Conservation (phyloP, 139 green algal species). For the Chlorella sorokiniana region DNA sequence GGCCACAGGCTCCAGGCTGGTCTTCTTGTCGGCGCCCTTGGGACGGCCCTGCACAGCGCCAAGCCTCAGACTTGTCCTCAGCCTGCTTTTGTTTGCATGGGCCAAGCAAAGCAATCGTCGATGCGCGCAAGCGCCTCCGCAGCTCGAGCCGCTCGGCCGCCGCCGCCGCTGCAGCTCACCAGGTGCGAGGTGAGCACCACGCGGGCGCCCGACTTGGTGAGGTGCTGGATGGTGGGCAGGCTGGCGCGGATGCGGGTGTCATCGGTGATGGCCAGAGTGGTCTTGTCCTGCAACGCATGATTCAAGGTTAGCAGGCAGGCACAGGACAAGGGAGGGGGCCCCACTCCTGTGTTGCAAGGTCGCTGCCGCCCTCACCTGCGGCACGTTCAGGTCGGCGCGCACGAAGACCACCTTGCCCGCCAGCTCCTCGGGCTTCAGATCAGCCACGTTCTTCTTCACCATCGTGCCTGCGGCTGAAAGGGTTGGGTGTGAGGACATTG, state of each 20-base stretch:
- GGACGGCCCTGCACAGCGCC: constrained; percentile 71
- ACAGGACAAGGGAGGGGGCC: background rate
- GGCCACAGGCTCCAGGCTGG: constrained; percentile 58
- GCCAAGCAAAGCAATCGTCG: background rate
- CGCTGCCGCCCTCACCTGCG: constrained; percentile 76
- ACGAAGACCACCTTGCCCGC: constrained; percentile 89
- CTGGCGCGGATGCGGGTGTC: constrained; percentile 97
- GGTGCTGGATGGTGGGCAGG: constrained; percentile 79
- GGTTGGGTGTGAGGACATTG: background rate
- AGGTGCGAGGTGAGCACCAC: constrained; percentile 96
- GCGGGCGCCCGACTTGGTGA: constrained; percentile 93
- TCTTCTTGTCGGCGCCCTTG: constrained; percentile 95
- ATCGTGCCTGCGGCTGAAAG: background rate
- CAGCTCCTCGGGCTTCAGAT: constrained; percentile 88
- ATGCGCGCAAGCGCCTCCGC: background rate
- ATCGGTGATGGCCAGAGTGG: constrained; percentile 85
- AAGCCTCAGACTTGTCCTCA: background rate
- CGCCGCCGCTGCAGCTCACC: constrained; percentile 49
- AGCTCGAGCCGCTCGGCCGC: background rate
- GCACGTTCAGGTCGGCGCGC: constrained; percentile 97
- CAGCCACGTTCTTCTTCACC: constrained; percentile 66
- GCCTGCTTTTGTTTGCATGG: no score
- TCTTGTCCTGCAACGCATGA: constrained; percentile 28
- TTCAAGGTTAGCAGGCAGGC: background rate
- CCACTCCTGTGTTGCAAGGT: background rate